Conservation (phyloP, 176 grass and related monocot genomes). For the Oryza officinalis region DNA sequence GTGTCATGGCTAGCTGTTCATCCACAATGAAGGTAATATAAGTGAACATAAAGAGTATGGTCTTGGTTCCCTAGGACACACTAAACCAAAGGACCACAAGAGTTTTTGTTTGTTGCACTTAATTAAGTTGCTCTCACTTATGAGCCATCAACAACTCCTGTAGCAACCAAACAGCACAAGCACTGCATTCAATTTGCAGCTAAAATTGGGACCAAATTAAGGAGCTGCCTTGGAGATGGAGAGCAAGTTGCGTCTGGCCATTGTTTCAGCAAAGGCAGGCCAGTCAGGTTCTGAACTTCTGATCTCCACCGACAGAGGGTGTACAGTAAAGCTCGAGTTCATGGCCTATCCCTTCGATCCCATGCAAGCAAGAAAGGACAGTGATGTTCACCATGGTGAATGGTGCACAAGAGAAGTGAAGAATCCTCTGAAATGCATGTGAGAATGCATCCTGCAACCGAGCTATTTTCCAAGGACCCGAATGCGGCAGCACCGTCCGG, state of each 20-base stretch:
- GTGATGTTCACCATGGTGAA: slow-evolving; percentile 37
- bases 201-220: background rate
- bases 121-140: slow-evolving; percentile 7
- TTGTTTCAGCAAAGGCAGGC: slow-evolving; percentile 6
- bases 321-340: too few species aligned
- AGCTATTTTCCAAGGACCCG: slow-evolving; percentile 30
- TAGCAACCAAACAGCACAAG: background rate
- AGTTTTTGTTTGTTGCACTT: slow-evolving; percentile 23
- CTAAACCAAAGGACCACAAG: background rate
- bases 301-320: slow-evolving; percentile 15
- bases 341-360: background rate
- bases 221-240: slow-evolving; percentile 5
- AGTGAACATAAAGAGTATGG: background rate
- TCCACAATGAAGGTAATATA: background rate
- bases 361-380: slow-evolving; percentile 42
- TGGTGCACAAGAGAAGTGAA: slow-evolving; percentile 25
- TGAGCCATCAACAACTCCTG: background rate
- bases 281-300: background rate
- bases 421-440: slow-evolving; percentile 29
- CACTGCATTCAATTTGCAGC: background rate
- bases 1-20: background rate
- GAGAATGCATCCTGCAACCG: too few species aligned
- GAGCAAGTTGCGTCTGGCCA: background rate
- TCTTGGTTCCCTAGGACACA: background rate
- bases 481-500: too few species aligned